phyloP scores from a whole-genome alignment of 139 green algal species.

The Coccomyxa sp. region DNA sequence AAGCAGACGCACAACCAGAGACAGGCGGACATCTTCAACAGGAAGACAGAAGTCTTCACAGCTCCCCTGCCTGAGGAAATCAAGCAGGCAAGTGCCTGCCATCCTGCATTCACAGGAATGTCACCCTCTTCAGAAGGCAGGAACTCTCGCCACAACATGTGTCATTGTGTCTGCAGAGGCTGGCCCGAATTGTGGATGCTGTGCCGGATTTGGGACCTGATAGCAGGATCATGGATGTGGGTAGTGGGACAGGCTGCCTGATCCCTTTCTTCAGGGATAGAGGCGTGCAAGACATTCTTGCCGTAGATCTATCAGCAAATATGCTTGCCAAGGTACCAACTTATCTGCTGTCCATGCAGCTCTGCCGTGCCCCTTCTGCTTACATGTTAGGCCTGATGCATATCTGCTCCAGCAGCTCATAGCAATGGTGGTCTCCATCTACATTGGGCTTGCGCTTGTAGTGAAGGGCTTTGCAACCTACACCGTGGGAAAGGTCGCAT shows the following conservation, averaged over 20 bases:
- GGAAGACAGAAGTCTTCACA: neutral
- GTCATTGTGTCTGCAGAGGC: conserved; percentile 4
- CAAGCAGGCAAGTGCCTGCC: neutral
- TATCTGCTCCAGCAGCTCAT: too few species aligned
- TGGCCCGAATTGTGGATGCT: conserved; percentile 24
- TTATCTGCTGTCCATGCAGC: neutral
- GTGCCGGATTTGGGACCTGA: conserved; percentile 33
- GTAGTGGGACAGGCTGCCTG: conserved; percentile 58
- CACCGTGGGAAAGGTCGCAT: too few species aligned
- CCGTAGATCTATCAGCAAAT: conserved; percentile 49
- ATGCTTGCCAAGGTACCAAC: conserved; percentile 38
- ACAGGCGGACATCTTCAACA: conserved; percentile 3
- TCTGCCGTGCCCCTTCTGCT: neutral
- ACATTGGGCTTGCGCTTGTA: too few species aligned
- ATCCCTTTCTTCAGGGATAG: conserved; percentile 46
- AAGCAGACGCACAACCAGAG: conserved; percentile 4
- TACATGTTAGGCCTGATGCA: too few species aligned
- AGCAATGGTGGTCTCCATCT: too few species aligned
- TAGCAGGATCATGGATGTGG: conserved; percentile 57
- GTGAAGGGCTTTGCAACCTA: too few species aligned
- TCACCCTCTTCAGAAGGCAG: too few species aligned
- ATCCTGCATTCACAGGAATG: neutral
- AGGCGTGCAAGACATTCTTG: conserved; percentile 48
- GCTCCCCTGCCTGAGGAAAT: neutral
- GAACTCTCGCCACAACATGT: neutral